Evolutionary conservation across 257 asterid genomes (phyloP), one percentile per base, ranked within the genome.

Genomic region (Scutellaria galericulata): DNA sequence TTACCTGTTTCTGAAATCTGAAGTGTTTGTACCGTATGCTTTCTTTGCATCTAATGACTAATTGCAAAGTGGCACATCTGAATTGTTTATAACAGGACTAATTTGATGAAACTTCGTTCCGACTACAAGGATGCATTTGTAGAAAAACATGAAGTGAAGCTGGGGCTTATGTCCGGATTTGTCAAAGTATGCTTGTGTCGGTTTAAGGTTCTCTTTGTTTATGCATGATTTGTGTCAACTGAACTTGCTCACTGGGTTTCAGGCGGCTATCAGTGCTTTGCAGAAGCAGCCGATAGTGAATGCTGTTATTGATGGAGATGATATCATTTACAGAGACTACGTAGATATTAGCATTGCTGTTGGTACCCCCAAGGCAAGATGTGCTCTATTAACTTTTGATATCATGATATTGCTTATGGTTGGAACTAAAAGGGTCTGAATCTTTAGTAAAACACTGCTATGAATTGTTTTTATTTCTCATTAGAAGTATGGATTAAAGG

Each of bases 101-200:
- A 94, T 80, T 84, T 94, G 83, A 94, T 91, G 98, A 88, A 94
- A 79, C 96, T 94, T 66, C 91, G 96, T 53, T 89, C 96, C 31
- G 97, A 94, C 67, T 94, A 91, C 90, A 94, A 91, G 85, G 97
- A 94, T 75, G 82, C 96, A 44, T 94, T 89, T 80, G 80, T 75
- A 75, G 97, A 91, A 83, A 94, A 94, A 81, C 98, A 94, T 76
- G 98, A 97, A 22, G 98, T 89, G 81, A 94, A 94, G 78, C 84
- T 91, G 66, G 98, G 98, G 11, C 82, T 94, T 15, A 91, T 88
- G 98, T 94, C 97, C 6, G 97, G 97, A 57, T 91, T 94, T 79
- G 95, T 93, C 51, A 93, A 93, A 73, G 97, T 91, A 81, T 5
- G 84, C 57, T 48, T 59, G 73, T 42, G 24, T 60, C 46, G 39